A percentile compares a stretch with the other conserved stretches of the same genome.
Evolutionary conservation across 441 rosid species (phyloP).

Genomic region (Macaranga tanarius): DNA sequence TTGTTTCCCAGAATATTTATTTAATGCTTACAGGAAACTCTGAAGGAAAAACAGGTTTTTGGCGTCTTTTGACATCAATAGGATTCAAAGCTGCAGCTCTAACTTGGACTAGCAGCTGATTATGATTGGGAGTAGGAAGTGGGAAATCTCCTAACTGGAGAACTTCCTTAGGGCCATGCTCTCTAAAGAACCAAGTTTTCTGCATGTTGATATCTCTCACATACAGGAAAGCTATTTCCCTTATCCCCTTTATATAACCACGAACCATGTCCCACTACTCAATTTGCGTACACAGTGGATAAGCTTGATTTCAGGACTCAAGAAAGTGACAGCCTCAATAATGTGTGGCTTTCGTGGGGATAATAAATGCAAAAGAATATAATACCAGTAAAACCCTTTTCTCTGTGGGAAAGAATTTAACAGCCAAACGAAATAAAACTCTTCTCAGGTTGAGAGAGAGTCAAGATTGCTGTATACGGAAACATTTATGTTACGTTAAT

Average conservation of each 20-base stretch:
- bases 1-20: not conserved
- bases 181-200: conserved; percentile 45
- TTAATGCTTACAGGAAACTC: conserved; percentile 39
- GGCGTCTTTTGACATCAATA: conserved; percentile 44
- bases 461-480: not conserved
- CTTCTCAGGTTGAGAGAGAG: too few relatives aligned
- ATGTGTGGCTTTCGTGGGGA: not conserved
- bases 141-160: conserved; percentile 43
- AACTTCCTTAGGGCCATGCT: conserved; percentile 46
- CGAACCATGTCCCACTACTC: not conserved
- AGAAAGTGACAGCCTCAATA: not conserved
- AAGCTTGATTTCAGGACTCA: not conserved
- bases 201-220: conserved; percentile 29
- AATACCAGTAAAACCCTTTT: too few relatives aligned
- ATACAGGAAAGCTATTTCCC: not conserved
- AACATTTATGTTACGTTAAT: not conserved
- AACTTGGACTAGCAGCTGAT: conserved; percentile 43
- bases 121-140: conserved; percentile 31
- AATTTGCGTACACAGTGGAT: not conserved
- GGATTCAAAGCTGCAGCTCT: conserved; percentile 51
- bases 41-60: conserved; percentile 34
- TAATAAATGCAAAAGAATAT: not conserved
- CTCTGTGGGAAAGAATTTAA: too few relatives aligned
- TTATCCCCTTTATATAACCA: not conserved
- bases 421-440: too few relatives aligned